Percentiles rank a stretch among this genome's conserved stretches.
phyloP scores from a whole-genome alignment of 2,329 filamentous ascomycete species.

The Colletotrichum lini region DNA sequence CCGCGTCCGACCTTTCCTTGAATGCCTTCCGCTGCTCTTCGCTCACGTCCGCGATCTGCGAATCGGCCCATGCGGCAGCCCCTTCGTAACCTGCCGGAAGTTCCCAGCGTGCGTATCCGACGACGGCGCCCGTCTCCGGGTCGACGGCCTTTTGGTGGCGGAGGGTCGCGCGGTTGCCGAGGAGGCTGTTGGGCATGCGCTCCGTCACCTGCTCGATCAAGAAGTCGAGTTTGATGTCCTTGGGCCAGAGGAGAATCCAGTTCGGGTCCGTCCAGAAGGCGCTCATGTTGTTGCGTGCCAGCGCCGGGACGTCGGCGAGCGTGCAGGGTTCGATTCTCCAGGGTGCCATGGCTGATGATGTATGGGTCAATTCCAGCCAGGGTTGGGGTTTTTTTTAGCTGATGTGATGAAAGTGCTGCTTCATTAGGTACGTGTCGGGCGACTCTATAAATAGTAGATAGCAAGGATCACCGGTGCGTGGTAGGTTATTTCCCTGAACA shows the following conservation, averaged over 20 bases:
- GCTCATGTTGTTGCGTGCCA: slow-evolving; percentile 47
- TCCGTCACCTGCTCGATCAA: slow-evolving; percentile 35
- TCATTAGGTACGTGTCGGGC: too few relatives aligned
- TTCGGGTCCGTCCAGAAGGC: slow-evolving; percentile 47
- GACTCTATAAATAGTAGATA: background rate
- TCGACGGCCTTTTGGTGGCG: slow-evolving; percentile 46
- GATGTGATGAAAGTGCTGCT: background rate
- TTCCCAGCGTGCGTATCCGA: slow-evolving; percentile 46
- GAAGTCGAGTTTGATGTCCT: slow-evolving; percentile 29
- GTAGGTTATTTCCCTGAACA: too few relatives aligned
- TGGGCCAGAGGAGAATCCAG: slow-evolving; percentile 44
- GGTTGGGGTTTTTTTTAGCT: background rate
- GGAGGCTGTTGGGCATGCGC: slow-evolving; percentile 43
- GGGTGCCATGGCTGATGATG: background rate
- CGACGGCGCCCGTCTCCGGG: slow-evolving; percentile 42
- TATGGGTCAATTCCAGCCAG: background rate
- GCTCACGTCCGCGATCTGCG: slow-evolving; percentile 40
- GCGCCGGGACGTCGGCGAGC: slow-evolving; percentile 42
- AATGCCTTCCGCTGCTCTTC: slow-evolving; percentile 33
- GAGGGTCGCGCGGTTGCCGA: slow-evolving; percentile 39
- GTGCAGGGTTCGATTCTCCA: slow-evolving; percentile 42
- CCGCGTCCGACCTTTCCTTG: slow-evolving; percentile 23
- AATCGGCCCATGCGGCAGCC: slow-evolving; percentile 37
- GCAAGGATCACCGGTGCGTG: too few relatives aligned
- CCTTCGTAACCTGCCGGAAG: slow-evolving; percentile 37